Evolutionary conservation across 306 rosid species (phyloP).

Genomic region (Inga oerstediana): DNA sequence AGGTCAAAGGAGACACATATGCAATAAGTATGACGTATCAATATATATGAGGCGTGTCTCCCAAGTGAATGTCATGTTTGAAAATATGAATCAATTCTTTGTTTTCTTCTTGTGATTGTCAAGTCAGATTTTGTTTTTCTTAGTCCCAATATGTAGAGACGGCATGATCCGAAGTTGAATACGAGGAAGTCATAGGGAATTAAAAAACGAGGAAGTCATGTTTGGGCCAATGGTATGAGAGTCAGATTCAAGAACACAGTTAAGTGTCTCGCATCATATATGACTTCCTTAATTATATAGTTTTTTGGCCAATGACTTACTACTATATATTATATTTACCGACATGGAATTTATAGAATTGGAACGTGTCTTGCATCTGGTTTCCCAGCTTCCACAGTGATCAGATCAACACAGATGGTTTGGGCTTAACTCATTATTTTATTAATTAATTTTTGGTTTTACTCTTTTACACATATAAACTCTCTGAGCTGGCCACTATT

Average conservation of each 20-base stretch:
- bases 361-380: no score
- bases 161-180: neutral
- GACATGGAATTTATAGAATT: no score
- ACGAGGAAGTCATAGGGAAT: no score
- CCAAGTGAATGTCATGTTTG: neutral
- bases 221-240: neutral
- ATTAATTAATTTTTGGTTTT: no score
- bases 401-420: no score
- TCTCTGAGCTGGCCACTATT: no score
- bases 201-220: neutral
- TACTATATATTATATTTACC: no score
- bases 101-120: neutral
- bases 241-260: neutral
- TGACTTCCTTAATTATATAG: neutral
- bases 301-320: no score
- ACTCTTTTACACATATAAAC: no score
- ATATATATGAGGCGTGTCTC: neutral
- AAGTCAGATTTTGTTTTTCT: neutral
- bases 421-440: no score
- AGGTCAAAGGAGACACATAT: neutral
- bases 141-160: neutral
- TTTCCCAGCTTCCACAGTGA: no score
- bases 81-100: neutral
- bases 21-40: neutral
- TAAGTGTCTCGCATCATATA: no score